Evolutionary conservation across 495 filamentous ascomycete species (phyloP), one percentile per base, ranked within the genome.

Genomic region (Xylaria palmicola): DNA sequence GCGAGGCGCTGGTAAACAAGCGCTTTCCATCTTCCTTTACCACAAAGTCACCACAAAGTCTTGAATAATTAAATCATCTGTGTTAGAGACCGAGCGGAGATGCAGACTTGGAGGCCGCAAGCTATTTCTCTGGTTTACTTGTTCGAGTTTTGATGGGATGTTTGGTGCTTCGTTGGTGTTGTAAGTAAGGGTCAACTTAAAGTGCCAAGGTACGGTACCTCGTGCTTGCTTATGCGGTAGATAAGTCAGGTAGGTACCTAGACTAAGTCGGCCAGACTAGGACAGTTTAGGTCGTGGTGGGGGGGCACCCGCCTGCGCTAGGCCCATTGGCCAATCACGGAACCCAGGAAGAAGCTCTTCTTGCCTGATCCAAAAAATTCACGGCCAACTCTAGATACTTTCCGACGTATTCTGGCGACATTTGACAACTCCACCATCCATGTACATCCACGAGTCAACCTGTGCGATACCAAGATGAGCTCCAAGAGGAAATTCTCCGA

Each of bases 401-500:
- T 3, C 24, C 45, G 7, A 22, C 19, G 47, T 27, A n/a, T 19
- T 10, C 47, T 51, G 32, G 48, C 48, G 29, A 34, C 36, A 0
- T 30, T 36, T 6, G 4, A n/a, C 43, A 41, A 34, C 20, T 49
- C 22, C 44, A 48, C 52, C 10, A 49, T 12, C 4, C 36, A 29
- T 30, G 24, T 4, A 47, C 7, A n/a, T n/a, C n/a, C n/a, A 61
- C 22, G n/a, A 34, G 15, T 49, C 32, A 48, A 15, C 20, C 15
- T 26, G 12, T 27, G 1, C 6, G n/a, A 12, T 10, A 29, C 15
- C 62, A 67, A 22, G 5, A 76, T 77, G 75, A 56, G 48, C n/a
- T 67, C 62, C 27, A 77, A 73, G 53, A 62, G 68, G 24, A 74
- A 73, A 36, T 69, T 62, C 19, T 65, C 69, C 12, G 66, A 69